These are phyloP conservation scores for Cyberlindnera amylophila DNA, from an alignment of 805 yeast species.

Conservation along the genomic window DNA sequence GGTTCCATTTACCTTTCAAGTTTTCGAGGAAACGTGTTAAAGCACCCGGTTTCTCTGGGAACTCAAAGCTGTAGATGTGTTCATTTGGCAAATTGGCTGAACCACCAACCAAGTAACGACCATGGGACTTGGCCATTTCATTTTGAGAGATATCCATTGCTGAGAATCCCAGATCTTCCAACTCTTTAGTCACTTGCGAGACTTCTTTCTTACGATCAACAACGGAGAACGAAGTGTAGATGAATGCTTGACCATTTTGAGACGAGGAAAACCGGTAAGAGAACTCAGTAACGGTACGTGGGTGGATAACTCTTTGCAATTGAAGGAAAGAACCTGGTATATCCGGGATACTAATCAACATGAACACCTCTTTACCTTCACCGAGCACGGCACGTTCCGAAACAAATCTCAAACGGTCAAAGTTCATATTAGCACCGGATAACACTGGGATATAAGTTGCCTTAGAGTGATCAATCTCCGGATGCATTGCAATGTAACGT, in stretches of 20 bases:
- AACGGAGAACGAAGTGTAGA: constrained; percentile 86
- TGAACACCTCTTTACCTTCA: constrained; percentile 93
- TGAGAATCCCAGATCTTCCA: constrained; percentile 61
- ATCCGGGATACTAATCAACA: constrained; percentile 89
- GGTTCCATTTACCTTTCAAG: constrained; percentile 79
- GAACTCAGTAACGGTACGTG: constrained; percentile 91
- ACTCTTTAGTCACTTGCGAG: constrained; percentile 51
- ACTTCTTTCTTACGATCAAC: constrained; percentile 73
- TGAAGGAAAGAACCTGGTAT: constrained; percentile 83
- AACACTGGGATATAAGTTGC: constrained; percentile 79
- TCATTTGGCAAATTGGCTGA: constrained; percentile 70
- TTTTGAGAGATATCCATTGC: constrained; percentile 87
- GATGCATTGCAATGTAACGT: constrained; percentile 65
- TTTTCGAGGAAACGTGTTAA: constrained; percentile 71
- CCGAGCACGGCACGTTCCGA: constrained; percentile 98
- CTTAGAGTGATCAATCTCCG: constrained; percentile 65
- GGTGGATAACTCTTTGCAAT: constrained; percentile 73
- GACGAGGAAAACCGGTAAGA: constrained; percentile 71
- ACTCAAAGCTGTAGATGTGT: constrained; percentile 78
- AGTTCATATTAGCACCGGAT: constrained; percentile 98
- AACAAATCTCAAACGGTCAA: constrained; percentile 92
- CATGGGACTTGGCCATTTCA: constrained; percentile 94
- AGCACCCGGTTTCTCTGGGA: constrained; percentile 98
- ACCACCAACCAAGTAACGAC: constrained; percentile 95
- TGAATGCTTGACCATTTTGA: constrained; percentile 55